These are phyloP conservation scores for Botrytis tulipae DNA, from an alignment of 2,329 filamentous ascomycete species.

Conservation along the genomic window DNA sequence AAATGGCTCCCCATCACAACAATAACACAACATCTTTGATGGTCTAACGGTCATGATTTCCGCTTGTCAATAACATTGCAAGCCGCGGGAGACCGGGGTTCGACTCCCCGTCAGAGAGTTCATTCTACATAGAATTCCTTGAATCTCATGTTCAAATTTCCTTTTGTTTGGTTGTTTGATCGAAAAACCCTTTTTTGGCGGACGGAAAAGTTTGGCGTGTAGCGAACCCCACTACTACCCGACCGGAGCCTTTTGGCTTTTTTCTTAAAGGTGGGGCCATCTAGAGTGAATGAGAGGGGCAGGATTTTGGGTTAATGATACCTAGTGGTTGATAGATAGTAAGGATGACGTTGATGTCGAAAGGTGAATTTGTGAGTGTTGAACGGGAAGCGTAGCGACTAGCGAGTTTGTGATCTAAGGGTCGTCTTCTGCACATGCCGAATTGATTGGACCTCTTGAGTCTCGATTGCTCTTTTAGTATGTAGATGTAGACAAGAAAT, in stretches of 20 bases:
- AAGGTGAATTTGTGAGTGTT: not conserved
- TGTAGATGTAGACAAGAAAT: not conserved
- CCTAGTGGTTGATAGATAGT: not conserved
- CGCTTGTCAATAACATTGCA: constrained; percentile 35
- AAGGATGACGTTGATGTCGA: constrained; percentile 3
- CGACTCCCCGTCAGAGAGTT: constrained; percentile 31
- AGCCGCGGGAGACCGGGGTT: constrained; percentile 34
- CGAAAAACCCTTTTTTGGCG: not conserved
- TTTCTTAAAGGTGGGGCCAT: not conserved
- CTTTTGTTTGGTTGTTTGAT: not conserved
- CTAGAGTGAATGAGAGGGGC: not conserved
- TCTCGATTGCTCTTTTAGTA: not conserved
- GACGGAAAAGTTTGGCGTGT: not conserved
- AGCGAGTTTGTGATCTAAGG: constrained; percentile 1
- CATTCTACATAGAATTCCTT: not conserved
- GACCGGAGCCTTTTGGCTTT: not conserved
- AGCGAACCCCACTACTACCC: not conserved
- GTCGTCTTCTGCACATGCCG: not conserved
- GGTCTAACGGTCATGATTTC: constrained; percentile 42
- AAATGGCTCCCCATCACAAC: rapidly evolving
- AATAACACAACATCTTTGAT: constrained; percentile 31
- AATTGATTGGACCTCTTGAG: not conserved
- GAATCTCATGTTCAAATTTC: not conserved
- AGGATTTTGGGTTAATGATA: not conserved
- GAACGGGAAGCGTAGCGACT: not conserved